Evolutionary conservation across 2,329 filamentous ascomycete genomes (phyloP).

Genomic region (Sclerotinia nivalis): DNA sequence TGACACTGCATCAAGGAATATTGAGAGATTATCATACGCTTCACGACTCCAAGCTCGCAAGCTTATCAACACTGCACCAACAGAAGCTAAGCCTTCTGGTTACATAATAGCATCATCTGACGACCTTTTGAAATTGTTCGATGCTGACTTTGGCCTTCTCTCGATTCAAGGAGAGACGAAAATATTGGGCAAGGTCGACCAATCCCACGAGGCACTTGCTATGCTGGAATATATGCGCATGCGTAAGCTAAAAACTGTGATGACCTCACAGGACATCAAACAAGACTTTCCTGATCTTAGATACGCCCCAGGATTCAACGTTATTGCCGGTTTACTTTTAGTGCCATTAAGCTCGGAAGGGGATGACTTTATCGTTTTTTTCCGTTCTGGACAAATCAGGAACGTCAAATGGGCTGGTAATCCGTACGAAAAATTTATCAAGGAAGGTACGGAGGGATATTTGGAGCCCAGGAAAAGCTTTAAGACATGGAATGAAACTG

Average conservation of each 20-base stretch:
- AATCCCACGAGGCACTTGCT: conserved; percentile 80
- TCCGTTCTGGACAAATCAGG: conserved; percentile 72
- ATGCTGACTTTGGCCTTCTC: conserved; percentile 82
- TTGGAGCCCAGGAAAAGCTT: conserved; percentile 80
- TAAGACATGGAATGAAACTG: conserved; percentile 76
- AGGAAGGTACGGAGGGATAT: conserved; percentile 70
- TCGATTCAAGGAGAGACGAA: conserved; percentile 90
- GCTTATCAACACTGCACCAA: conserved; percentile 81
- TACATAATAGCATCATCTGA: conserved; percentile 91
- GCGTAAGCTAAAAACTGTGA: conserved; percentile 70
- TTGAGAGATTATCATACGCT: conserved; percentile 83
- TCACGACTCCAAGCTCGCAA: conserved; percentile 83
- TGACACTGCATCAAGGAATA: conserved; percentile 82
- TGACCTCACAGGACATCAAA: conserved; percentile 73
- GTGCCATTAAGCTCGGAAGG: conserved; percentile 78
- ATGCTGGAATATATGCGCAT: conserved; percentile 83
- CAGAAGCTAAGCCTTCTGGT: conserved; percentile 77
- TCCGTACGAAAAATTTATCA: conserved; percentile 76
- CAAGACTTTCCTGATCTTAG: conserved; percentile 78
- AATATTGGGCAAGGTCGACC: conserved; percentile 71
- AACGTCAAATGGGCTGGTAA: conserved; percentile 83
- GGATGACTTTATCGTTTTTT: conserved; percentile 86
- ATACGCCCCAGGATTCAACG: conserved; percentile 76
- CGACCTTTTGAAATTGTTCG: conserved; percentile 78
- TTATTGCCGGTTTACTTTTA: conserved; percentile 76